Evolutionary conservation across 345 rosid species (phyloP).

Genomic region (Draba incana): DNA sequence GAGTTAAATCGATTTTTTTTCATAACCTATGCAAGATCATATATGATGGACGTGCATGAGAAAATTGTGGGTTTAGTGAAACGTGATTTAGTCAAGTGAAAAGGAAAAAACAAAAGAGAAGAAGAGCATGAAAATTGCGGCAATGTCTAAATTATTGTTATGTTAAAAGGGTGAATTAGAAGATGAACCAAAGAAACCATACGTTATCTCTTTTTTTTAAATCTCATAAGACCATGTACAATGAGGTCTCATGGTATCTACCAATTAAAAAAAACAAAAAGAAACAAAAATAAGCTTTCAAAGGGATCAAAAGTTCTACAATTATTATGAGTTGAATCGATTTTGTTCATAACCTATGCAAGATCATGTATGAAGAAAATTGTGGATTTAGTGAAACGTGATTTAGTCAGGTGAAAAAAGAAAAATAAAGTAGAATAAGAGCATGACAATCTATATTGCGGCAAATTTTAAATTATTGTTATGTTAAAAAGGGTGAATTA

Average conservation of each 20-base stretch:
- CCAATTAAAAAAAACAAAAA: too few species aligned
- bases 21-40: constrained; percentile 15
- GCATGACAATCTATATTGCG: constrained; percentile 30
- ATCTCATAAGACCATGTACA: too few species aligned
- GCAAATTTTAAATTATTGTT: not conserved
- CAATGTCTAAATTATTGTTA: not conserved
- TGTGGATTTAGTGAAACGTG: constrained; percentile 34
- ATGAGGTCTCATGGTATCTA: too few species aligned
- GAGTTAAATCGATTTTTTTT: not conserved
- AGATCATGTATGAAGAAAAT: constrained; percentile 7
- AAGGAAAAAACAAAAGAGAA: not conserved
- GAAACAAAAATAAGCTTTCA: not conserved
- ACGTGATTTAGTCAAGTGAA: constrained; percentile 33
- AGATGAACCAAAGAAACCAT: not conserved
- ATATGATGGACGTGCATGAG: constrained; percentile 30
- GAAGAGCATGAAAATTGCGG: constrained; percentile 25
- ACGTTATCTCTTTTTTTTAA: too few species aligned
- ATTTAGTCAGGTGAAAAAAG: constrained; percentile 21
- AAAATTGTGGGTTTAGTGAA: constrained; percentile 27
- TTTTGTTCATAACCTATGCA: constrained; percentile 8
- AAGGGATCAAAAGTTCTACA: not conserved
- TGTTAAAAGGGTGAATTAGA: not conserved
- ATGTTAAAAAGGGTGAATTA: not conserved
- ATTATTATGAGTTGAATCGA: not conserved
- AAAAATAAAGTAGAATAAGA: not conserved